phyloP scores from a whole-genome alignment of 805 yeast genomes.

The Saturnispora zaruensis region DNA sequence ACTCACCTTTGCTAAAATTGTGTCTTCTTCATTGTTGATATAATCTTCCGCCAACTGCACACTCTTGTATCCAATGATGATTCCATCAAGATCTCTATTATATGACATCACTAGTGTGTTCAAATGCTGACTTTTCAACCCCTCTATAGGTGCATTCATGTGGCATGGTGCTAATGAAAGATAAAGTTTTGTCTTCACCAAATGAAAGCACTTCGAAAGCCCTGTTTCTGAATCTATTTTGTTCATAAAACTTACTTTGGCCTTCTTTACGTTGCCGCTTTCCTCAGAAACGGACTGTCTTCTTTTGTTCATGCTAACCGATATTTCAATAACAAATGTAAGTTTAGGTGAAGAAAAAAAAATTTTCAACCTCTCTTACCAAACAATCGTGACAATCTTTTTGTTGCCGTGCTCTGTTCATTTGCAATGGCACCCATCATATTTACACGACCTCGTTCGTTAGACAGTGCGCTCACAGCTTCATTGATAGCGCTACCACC shows the following conservation, averaged over 20 bases:
- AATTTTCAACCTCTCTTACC: slow-evolving; percentile 3
- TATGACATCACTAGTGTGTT: slow-evolving; percentile 86
- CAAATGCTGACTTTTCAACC: slow-evolving; percentile 78
- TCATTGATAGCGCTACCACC: slow-evolving; percentile 7
- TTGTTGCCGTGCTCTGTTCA: slow-evolving; percentile 9
- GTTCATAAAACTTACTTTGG: slow-evolving; percentile 8
- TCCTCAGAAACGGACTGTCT: not conserved
- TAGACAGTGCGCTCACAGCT: not conserved
- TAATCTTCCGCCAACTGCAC: slow-evolving; percentile 43
- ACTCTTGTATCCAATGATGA: slow-evolving; percentile 72
- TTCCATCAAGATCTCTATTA: slow-evolving; percentile 65
- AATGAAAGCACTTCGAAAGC: slow-evolving; percentile 61
- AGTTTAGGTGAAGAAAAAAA: not conserved
- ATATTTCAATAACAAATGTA: not conserved
- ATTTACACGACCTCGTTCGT: slow-evolving; percentile 20
- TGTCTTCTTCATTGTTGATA: slow-evolving; percentile 23
- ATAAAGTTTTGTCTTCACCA: slow-evolving; percentile 53
- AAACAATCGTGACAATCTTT: slow-evolving; percentile 6
- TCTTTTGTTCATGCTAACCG: not conserved
- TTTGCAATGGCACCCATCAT: slow-evolving; percentile 24
- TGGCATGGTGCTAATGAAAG: slow-evolving; percentile 85
- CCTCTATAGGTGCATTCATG: slow-evolving; percentile 59
- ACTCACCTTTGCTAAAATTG: slow-evolving; percentile 55
- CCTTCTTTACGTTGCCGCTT: not conserved
- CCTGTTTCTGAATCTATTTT: slow-evolving; percentile 29